Base-by-base conservation (phyloP, 2,329 filamentous ascomycete genomes). In the Clarireedia paspali region DNA sequence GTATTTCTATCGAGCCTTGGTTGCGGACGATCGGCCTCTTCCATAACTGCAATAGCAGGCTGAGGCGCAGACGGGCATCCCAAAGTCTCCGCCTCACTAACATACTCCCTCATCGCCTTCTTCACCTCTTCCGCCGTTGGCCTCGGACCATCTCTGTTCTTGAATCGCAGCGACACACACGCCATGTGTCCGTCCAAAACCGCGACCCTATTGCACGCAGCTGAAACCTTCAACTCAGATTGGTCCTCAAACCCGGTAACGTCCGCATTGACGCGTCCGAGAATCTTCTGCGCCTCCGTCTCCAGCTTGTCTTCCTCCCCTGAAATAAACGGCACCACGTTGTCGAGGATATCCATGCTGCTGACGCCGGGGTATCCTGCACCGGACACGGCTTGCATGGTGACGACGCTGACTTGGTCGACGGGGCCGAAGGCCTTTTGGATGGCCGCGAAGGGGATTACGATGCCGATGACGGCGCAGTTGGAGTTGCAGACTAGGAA, bases 401-500 rank as follows among this genome's bases (percentile, higher is more conserved):
- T 97, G 65, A 96, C 91, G 52, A 97, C 89, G 63, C 78, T 83
- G 64, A 84, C 83, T 64, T 74, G 72, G 59, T 89, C 87, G 63
- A 96, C 88, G 66, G 86, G 84, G 46, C 92, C 94, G 67, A 97
- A 96, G 65, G 82, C 84, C 52, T 85, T 82, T 71, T 95, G 88
- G 38, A 97, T 82, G 15, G 92, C 92, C 10, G 91, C 91, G 68
- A 96, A 92, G 24, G 94, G 94, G 61, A 96, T 95, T 59, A 96
- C 92, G 57, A 97, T 83, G 48, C 92, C 92, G 66, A 97, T 96
- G 68, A 96, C 92, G 56, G 92, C 92, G 75, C 94, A 99, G 76
- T 97, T 97, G 62, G 90, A 95, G 77, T 97, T 97, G 81, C 92
- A 97, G 59, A 96, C 90, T 39, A 97, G 76, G 76, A 97, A 96